phyloP scores from a whole-genome alignment of 345 rosid species.

The Hirschfeldia incana region DNA sequence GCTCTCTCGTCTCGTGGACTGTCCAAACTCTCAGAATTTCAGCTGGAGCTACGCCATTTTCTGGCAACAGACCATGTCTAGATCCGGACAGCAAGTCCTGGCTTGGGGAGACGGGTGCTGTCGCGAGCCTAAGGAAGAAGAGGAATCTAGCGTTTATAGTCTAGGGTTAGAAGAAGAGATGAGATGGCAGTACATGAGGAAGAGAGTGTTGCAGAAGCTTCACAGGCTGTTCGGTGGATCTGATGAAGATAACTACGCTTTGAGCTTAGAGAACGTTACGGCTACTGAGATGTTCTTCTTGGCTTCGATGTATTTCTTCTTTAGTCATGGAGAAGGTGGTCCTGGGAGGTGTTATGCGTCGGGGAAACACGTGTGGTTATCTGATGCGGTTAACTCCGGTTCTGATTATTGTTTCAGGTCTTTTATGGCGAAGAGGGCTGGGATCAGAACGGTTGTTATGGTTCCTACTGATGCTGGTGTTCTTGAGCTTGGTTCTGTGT shows the following conservation, averaged over 20 bases:
- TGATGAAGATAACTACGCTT: constrained; percentile 83
- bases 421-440: constrained; percentile 74
- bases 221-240: constrained; percentile 82
- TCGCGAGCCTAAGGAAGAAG: constrained; percentile 81
- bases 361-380: constrained; percentile 73
- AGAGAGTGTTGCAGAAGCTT: constrained; percentile 80
- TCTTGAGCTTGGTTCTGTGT: constrained; percentile 91
- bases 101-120: constrained; percentile 99
- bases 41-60: constrained; percentile 97
- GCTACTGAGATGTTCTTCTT: constrained; percentile 92
- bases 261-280: constrained; percentile 84
- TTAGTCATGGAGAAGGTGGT: constrained; percentile 84
- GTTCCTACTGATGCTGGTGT: constrained; percentile 89
- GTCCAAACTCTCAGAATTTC: constrained; percentile 66
- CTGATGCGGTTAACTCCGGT: constrained; percentile 44
- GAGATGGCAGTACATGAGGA: constrained; percentile 76
- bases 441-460: constrained; percentile 78
- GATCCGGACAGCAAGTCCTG: constrained; percentile 80
- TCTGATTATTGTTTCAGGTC: constrained; percentile 88
- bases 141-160: constrained; percentile 52
- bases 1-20: constrained; percentile 90
- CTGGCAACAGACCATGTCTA: constrained; percentile 91
- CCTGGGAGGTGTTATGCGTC: constrained; percentile 85
- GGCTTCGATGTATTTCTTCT: constrained; percentile 97
- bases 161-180: constrained; percentile 47